Base-by-base conservation (phyloP, 257 asterid genomes). In the Fraxinus pennsylvanica region DNA sequence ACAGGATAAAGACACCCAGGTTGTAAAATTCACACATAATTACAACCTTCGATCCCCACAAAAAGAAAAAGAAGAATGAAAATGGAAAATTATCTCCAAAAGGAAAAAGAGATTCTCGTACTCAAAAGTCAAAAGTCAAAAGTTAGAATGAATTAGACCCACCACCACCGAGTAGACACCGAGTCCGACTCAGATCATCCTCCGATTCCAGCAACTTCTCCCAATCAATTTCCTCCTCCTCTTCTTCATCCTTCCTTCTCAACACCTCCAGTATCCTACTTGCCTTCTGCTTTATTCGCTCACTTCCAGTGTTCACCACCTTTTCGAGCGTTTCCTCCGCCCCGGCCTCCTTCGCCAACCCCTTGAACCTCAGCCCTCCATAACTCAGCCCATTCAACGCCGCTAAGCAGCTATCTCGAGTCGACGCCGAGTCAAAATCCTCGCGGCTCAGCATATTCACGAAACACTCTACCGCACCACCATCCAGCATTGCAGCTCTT, bases 361-460 rank as follows among this genome's bases (percentile, higher is more conserved):
- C 99, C 79, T 89, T 93, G 19, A 96, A 96, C 90, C 98, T 89
- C 84, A 90, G 77, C 74, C 99, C 99, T 10, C 99, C 98, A 27
- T 89, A 88, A 68, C 99, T 93, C 85, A 96, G 85, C 78, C 97
- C 96, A 47, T 87, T 89, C 65, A 96, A 29, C 61, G 89, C 94
- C 71, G 87, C 82, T 83, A 93, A 75, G 41, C 96, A 91, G 78
- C 92, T 90, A 76, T 93, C 96, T 73, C 84, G 81, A 21, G 85
- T 87, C 19, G 89, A 80, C 21, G 2, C 83, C 5, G 90, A 84
- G 33, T 89, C 92, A n/a, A 84, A 82, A 71, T 87, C 91, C 6
- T 67, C 93, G 39, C 30, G 67, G 15, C 79, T 81, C 80, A 95
- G 75, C 83, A 90, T 75, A n/a, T 80, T 81, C 3, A 92, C 22